A percentile compares a stretch with the other conserved stretches of the same genome.
Conservation (phyloP, 331 rosid genomes). For the Acacia pycnantha region DNA sequence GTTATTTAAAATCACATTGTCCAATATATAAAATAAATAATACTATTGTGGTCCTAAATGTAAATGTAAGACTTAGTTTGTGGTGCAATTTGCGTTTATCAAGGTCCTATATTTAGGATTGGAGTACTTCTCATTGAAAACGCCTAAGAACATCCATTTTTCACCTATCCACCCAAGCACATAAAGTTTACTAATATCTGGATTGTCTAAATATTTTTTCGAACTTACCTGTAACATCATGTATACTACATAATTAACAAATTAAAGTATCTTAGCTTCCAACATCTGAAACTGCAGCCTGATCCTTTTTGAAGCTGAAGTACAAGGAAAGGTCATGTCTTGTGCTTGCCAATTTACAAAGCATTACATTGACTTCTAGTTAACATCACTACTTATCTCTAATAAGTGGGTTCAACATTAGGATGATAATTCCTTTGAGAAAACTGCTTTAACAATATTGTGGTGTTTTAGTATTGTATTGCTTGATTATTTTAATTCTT, state of each 20-base stretch:
- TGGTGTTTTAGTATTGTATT: conserved; percentile 6
- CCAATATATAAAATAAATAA: not conserved
- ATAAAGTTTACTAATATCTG: not conserved
- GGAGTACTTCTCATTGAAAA: not conserved
- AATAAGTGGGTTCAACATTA: not conserved
- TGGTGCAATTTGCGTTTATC: too few relatives aligned
- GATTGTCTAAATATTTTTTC: not conserved
- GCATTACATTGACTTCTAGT: not conserved
- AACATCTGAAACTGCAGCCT: not conserved
- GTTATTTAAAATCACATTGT: not conserved
- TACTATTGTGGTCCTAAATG: too few relatives aligned
- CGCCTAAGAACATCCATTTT: not conserved
- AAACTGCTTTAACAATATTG: not conserved
- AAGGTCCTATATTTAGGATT: too few relatives aligned
- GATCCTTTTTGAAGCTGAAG: not conserved
- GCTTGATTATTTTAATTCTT: not conserved
- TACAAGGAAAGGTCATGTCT: not conserved
- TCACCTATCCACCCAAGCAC: not conserved
- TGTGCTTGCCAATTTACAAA: not conserved
- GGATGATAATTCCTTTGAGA: not conserved
- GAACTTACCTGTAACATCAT: not conserved
- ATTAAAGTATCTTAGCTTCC: not conserved
- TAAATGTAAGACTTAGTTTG: too few relatives aligned
- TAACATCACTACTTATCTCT: not conserved
- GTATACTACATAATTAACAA: not conserved